Evolutionary conservation across 208 protist species (phyloP), one percentile per base, ranked within the genome.

Genomic region (Trypanosoma platydactyli): DNA sequence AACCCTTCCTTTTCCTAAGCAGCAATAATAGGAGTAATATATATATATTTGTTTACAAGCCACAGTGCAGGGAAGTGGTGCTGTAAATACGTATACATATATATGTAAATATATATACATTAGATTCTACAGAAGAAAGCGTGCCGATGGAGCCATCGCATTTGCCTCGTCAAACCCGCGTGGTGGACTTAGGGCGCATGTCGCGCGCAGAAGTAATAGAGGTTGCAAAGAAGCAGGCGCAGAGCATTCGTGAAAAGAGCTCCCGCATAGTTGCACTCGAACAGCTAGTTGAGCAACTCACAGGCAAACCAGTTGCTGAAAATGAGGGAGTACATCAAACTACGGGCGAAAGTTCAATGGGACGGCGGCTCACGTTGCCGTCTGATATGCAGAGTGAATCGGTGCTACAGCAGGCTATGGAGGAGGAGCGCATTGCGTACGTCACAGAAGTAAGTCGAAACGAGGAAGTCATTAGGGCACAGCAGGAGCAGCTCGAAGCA

Each of bases 161-260:
- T 45, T 50, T 33, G 22, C 60, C n/a, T 20, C 57, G 77, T 11
- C 79, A 72, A 1, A 85, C 84, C 15, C 84, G 77, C 44, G 67
- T 84, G 20, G 71, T 87, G 0, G 81, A 91, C 44, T 68, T 91
- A 38, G 71, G 71, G 22, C 1, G 42, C 18, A 83, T 91, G 79
- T 46, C 79, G 1, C 71, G 84, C 4, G 81, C 79, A 52, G 64
- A 88, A 48, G 67, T 91, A 12, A 85, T 91, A 49, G 77, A 83
- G 20, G 56, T 87, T 9, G 84, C 84, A 6, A 83, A 83, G 68
- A 83, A 77, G 57, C 78, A 88, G 53, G 71, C 78, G 9, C 68
- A 12, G 22, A 70, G 80, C 29, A 86, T 84, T 29, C 70, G 74
- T 33, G 77, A 85, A 57, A 90, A 90, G 57, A 85, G 81, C 68